Conservation (phyloP, 176 grass and related monocot genomes). For the Bolboschoenus planiculmis region DNA sequence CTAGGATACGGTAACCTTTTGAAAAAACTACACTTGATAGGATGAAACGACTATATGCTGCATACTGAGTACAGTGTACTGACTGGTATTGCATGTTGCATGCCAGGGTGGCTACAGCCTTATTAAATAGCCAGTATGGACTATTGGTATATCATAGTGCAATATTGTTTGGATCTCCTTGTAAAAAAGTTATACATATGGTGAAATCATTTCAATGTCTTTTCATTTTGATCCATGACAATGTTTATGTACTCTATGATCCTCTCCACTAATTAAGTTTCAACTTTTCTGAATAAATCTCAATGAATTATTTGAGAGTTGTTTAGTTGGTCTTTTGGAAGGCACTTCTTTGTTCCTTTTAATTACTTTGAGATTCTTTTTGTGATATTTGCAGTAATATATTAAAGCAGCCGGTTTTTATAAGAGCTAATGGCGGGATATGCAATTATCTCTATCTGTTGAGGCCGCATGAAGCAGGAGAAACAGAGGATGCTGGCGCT, state of each 20-base stretch:
- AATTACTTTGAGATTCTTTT: neutral
- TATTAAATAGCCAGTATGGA: neutral
- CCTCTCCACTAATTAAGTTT: neutral
- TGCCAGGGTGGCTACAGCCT: neutral
- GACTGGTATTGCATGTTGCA: neutral
- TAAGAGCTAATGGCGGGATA: conserved; percentile 93
- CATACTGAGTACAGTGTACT: neutral
- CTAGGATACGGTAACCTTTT: conserved; percentile 43
- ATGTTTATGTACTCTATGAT: too few species aligned
- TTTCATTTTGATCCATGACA: too few species aligned
- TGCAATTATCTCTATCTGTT: conserved; percentile 92
- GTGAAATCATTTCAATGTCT: neutral
- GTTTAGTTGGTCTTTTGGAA: neutral
- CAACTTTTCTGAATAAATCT: neutral
- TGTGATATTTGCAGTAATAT: conserved; percentile 46
- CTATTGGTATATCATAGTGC: neutral
- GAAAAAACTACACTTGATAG: neutral
- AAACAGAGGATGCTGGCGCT: conserved; percentile 46
- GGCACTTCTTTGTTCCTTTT: neutral
- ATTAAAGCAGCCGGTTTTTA: conserved; percentile 62
- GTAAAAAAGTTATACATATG: neutral
- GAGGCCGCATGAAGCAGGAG: conserved; percentile 49
- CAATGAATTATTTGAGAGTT: neutral
- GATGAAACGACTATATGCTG: neutral
- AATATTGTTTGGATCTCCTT: neutral